Percentiles rank a stretch among this genome's conserved stretches.
Evolutionary conservation across 257 asterid genomes (phyloP).

Genomic region (Penstemon eatonii): DNA sequence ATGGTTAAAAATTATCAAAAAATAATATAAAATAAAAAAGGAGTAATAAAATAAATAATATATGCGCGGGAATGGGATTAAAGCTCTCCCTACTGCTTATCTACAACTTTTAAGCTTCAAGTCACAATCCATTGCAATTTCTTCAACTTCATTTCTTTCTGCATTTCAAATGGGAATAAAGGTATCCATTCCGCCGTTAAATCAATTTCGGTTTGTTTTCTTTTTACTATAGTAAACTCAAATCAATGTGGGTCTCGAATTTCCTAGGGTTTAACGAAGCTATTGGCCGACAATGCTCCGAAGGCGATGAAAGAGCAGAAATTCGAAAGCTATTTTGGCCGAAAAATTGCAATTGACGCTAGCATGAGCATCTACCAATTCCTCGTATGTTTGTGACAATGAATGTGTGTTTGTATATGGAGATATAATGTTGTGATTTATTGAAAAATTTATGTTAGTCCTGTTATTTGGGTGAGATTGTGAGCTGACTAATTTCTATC

Average conservation of each 20-base stretch:
- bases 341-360: slow-evolving; percentile 95
- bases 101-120: background rate
- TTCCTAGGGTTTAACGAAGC: slow-evolving; percentile 89
- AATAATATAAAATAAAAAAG: too few species aligned
- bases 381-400: slow-evolving; percentile 47
- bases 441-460: background rate
- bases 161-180: slow-evolving; percentile 42
- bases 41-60: too few species aligned
- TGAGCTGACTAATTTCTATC: background rate
- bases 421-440: slow-evolving; percentile 12
- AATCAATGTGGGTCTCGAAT: background rate
- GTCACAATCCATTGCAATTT: slow-evolving; percentile 7
- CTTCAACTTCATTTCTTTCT: slow-evolving; percentile 26
- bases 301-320: slow-evolving; percentile 89
- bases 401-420: background rate
- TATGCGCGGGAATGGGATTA: slow-evolving; percentile 36
- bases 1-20: too few species aligned
- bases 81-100: slow-evolving; percentile 29
- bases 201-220: background rate
- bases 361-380: slow-evolving; percentile 99
- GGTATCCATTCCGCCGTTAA: slow-evolving; percentile 23
- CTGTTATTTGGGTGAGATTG: background rate
- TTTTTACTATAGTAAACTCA: background rate
- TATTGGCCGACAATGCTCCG: slow-evolving; percentile 93
- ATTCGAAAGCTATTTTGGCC: slow-evolving; percentile 93